Base-by-base conservation (phyloP, 768 basidiomycete species). In the Termitomyces sp. region DNA sequence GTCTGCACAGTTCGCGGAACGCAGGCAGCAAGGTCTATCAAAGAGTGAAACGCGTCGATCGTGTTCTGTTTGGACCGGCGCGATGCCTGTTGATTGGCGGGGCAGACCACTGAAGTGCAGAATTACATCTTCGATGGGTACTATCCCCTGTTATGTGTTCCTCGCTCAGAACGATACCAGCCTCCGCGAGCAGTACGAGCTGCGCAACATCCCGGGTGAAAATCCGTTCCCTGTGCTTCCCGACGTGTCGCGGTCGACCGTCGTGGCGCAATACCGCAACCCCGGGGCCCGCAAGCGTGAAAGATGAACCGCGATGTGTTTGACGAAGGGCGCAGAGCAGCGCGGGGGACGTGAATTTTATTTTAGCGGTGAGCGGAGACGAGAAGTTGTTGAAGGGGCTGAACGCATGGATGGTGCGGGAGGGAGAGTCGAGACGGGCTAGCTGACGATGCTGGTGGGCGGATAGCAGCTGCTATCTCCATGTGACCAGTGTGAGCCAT, bases 91-190 rank as follows among this genome's bases (percentile, higher is more conserved):
- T n/a, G n/a, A n/a, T n/a, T n/a, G n/a, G n/a, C n/a, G n/a, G n/a
- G 92, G 22, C 92, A 94, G 67, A 92, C 92, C 1, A 90, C 91
- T 0, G 92, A 93, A 68, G 92, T 92, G 22, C 92, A 94, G 71
- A 94, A 94, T 71, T 92, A 94, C 65, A 90, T 93, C 61, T 93
- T 91, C 66, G 91, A 92, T 68, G 83, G 82, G 82, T 82, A 42
- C 31, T 65, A 10, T 34, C 12, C 33, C 13, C 3, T 37, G 33
- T 37, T 4, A 37, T 5, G 6, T 29, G 29, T 29, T 3, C 29
- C 29, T 29, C 29, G 29, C 29, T 29, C 29, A 29, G 6, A 29
- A 29, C 29, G 29, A 29, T 16, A 7, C 48, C 33, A 88, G 87
- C 63, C 83, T 92, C 33, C 90, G 90, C 42, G 90, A 92, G 67